These are phyloP conservation scores for Xylariaceae sp. DNA, from an alignment of 2,329 filamentous ascomycete genomes.

Conservation along the genomic window DNA sequence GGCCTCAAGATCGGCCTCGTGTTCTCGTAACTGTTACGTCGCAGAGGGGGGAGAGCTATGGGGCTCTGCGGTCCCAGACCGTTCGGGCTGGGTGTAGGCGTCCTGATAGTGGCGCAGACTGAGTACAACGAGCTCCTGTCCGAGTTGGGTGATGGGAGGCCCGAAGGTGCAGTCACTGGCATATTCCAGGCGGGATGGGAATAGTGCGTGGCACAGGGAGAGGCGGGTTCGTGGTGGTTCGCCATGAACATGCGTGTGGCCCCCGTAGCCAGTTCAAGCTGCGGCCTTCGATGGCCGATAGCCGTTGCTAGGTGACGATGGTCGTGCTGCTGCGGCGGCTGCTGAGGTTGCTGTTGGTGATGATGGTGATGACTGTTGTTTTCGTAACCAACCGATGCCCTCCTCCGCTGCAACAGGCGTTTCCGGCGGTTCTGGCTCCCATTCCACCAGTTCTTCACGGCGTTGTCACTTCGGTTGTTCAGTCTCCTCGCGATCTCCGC, in stretches of 20 bases:
- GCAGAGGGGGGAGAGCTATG: slow-evolving; percentile 38
- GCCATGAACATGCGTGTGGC: slow-evolving; percentile 7
- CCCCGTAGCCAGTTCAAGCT: slow-evolving; percentile 11
- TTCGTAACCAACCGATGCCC: slow-evolving; percentile 27
- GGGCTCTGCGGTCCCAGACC: slow-evolving; percentile 35
- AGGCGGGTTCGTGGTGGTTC: slow-evolving; percentile 15
- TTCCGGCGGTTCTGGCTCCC: slow-evolving; percentile 79
- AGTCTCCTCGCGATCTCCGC: slow-evolving; percentile 83
- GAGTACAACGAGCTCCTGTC: slow-evolving; percentile 61
- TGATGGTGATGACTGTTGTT: slow-evolving; percentile 22
- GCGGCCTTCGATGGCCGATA: slow-evolving; percentile 12
- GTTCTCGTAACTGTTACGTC: slow-evolving; percentile 18
- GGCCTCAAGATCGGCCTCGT: slow-evolving; percentile 8
- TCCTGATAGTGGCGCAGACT: slow-evolving; percentile 37
- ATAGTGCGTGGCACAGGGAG: slow-evolving; percentile 11
- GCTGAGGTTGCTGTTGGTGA: not conserved
- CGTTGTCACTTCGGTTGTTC: slow-evolving; percentile 84
- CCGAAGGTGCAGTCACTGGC: slow-evolving; percentile 17
- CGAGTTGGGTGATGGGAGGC: slow-evolving; percentile 50
- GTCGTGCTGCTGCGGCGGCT: not conserved
- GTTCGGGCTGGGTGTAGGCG: slow-evolving; percentile 36
- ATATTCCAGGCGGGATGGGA: slow-evolving; percentile 15
- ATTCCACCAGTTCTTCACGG: slow-evolving; percentile 98
- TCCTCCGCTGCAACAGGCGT: slow-evolving; percentile 41
- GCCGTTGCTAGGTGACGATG: slow-evolving; percentile 1